These are phyloP conservation scores for Castanopsis chinensis DNA, from an alignment of 306 rosid genomes.

Conservation along the genomic window DNA sequence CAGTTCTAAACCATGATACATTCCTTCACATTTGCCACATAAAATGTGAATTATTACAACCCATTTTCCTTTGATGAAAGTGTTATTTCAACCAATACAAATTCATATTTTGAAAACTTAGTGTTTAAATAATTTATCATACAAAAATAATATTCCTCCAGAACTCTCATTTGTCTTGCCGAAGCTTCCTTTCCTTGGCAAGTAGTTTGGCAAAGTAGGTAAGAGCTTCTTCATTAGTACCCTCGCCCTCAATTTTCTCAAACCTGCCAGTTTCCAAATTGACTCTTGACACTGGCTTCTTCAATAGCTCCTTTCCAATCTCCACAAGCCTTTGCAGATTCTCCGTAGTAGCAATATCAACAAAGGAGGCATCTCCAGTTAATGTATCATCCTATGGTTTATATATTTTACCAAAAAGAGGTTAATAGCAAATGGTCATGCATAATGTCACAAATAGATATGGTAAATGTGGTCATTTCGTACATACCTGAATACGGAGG, in stretches of 20 bases:
- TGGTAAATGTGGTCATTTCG: not conserved
- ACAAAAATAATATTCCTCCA: too few relatives aligned
- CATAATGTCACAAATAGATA: not conserved
- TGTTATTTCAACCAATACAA: too few relatives aligned
- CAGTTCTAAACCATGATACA: too few relatives aligned
- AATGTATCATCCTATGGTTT: constrained; percentile 27
- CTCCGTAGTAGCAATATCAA: constrained; percentile 22
- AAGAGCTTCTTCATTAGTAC: constrained; percentile 20
- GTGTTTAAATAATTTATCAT: too few relatives aligned
- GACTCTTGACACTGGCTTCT: not conserved
- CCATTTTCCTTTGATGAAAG: too few relatives aligned
- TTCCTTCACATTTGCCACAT: too few relatives aligned
- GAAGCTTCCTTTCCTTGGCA: constrained; percentile 11
- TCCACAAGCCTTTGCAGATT: constrained; percentile 27
- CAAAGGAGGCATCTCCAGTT: constrained; percentile 11
- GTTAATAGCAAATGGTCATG: not conserved
- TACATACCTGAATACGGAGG: constrained; percentile 54
- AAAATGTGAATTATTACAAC: too few relatives aligned
- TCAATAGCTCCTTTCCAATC: constrained; percentile 24
- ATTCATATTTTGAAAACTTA: too few relatives aligned
- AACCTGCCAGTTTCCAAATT: too few relatives aligned
- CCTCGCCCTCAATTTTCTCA: too few relatives aligned
- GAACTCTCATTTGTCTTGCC: not conserved
- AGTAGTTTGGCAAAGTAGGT: constrained; percentile 16
- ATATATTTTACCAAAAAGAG: not conserved